Evolutionary conservation across 2,329 filamentous ascomycete genomes (phyloP).

Genomic region (Clarireedia homoeocarpa): DNA sequence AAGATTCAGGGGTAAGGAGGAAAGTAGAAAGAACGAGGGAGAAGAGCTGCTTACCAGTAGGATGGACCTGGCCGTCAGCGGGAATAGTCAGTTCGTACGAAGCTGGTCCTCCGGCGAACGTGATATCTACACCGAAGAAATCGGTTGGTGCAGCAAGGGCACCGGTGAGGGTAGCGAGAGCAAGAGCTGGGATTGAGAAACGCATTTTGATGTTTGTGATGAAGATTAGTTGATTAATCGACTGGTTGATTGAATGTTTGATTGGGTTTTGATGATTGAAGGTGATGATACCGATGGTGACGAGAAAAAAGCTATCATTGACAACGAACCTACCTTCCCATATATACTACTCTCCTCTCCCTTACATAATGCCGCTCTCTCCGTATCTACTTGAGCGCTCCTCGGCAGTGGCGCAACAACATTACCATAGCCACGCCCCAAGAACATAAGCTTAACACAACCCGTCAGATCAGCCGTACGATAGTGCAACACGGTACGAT

Average conservation of each 20-base stretch:
- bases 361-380: too few species aligned
- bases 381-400: too few species aligned
- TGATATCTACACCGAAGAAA: not conserved
- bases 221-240: not conserved
- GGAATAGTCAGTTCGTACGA: not conserved
- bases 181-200: conserved; percentile 2
- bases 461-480: too few species aligned
- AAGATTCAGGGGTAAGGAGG: not conserved
- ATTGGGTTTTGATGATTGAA: too few species aligned
- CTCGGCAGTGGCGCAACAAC: too few species aligned
- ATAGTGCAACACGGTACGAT: too few species aligned
- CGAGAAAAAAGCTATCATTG: not conserved
- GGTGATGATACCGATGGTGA: not conserved
- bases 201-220: not conserved
- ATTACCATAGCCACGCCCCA: too few species aligned
- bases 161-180: not conserved
- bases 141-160: not conserved
- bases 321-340: not conserved
- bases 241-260: not conserved
- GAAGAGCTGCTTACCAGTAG: not conserved
- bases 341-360: not conserved
- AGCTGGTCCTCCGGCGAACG: not conserved
- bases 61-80: not conserved
- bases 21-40: not conserved
- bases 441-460: too few species aligned